Conservation (phyloP, 2,329 filamentous ascomycete species). For the Diplodia corticola region DNA sequence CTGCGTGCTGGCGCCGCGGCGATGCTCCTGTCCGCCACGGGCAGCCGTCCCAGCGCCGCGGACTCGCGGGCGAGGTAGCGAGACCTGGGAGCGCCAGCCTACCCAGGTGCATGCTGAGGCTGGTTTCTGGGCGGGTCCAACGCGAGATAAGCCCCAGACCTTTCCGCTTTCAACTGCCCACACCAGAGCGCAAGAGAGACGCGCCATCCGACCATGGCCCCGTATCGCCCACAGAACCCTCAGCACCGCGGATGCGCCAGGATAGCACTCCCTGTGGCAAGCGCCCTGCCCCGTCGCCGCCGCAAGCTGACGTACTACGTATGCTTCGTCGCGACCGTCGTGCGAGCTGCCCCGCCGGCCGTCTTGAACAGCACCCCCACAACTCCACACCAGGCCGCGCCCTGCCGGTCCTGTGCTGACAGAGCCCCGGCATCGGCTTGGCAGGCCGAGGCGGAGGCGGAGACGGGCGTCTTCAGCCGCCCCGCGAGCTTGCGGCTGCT, state of each 20-base stretch:
- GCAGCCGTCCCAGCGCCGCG: neutral
- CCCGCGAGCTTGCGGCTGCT: neutral
- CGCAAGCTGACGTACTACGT: conserved; percentile 11
- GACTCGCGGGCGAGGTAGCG: conserved; percentile 1
- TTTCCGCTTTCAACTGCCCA: neutral
- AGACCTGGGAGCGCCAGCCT: neutral
- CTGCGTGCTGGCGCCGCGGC: neutral
- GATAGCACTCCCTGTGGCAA: conserved; percentile 1
- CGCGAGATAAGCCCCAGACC: conserved; percentile 8
- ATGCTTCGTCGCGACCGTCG: neutral
- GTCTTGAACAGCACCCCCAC: conserved; percentile 3
- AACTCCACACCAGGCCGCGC: neutral
- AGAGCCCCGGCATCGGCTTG: neutral
- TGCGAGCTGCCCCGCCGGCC: neutral
- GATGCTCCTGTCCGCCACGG: neutral
- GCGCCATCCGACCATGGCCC: neutral
- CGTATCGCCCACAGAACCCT: neutral
- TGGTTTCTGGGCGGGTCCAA: conserved; percentile 12
- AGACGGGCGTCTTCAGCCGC: neutral
- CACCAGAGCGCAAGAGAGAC: neutral
- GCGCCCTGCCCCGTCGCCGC: neutral
- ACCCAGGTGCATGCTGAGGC: conserved; percentile 18
- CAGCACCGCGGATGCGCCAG: neutral
- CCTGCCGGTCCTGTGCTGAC: neutral
- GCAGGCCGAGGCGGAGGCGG: neutral